phyloP scores from a whole-genome alignment of 176 grass and related monocot genomes.

The Ensete glaucum region DNA sequence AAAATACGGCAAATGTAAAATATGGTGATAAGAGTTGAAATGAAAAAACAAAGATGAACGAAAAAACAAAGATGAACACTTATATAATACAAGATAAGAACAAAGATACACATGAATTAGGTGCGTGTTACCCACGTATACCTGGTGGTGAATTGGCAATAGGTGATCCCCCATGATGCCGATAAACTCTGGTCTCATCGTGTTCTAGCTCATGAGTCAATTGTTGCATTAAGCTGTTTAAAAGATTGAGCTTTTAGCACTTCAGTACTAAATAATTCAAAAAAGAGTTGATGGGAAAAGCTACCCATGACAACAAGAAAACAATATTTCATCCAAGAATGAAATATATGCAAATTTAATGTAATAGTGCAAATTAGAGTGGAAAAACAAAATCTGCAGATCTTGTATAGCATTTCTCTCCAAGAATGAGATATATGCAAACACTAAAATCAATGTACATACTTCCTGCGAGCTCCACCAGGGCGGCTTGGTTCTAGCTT shows the following conservation, averaged over 20 bases:
- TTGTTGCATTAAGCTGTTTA: constrained; percentile 36
- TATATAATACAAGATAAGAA: background rate
- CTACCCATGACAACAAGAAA: too few relatives aligned
- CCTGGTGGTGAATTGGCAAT: constrained; percentile 36
- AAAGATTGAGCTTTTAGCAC: background rate
- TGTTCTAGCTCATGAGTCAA: constrained; percentile 40
- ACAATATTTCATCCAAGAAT: too few relatives aligned
- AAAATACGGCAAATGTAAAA: constrained; percentile 8
- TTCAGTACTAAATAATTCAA: background rate
- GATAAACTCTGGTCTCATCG: constrained; percentile 33
- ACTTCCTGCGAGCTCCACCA: constrained; percentile 47
- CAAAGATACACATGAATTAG: background rate
- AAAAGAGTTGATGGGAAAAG: too few relatives aligned
- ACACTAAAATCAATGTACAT: background rate
- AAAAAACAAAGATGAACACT: constrained; percentile 4
- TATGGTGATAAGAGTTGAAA: background rate
- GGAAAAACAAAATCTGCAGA: background rate
- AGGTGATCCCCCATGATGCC: constrained; percentile 36
- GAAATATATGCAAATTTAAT: too few relatives aligned
- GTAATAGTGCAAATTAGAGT: background rate
- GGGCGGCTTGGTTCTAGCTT: constrained; percentile 42
- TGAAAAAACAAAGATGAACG: constrained; percentile 1
- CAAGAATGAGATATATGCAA: background rate
- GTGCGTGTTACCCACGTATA: background rate
- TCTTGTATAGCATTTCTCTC: background rate